phyloP scores from a whole-genome alignment of 495 filamentous ascomycete species.

The Xylaria scruposa region DNA sequence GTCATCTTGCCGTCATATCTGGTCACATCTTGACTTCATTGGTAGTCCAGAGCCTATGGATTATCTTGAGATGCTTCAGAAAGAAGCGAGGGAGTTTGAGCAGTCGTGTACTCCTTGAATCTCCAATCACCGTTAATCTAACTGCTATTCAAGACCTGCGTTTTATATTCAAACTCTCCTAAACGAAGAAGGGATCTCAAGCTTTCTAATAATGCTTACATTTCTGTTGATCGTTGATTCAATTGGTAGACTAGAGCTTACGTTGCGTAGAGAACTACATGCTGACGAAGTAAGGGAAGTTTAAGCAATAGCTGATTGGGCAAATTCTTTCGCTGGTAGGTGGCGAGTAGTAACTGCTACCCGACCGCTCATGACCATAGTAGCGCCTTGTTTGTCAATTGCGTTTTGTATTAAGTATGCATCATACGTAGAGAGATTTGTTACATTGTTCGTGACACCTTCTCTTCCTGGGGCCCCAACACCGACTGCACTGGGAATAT shows the following conservation, averaged over 20 bases:
- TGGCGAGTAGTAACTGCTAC: background rate
- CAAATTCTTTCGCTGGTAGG: background rate
- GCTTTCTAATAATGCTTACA: background rate
- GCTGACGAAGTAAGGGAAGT: background rate
- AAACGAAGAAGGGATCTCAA: background rate
- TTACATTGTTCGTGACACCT: too few relatives aligned
- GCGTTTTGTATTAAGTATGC: background rate
- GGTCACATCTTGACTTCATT: background rate
- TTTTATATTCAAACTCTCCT: background rate
- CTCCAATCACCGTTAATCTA: too few relatives aligned
- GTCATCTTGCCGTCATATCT: too few relatives aligned
- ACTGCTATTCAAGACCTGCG: too few relatives aligned
- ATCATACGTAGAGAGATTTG: background rate
- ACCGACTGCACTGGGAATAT: background rate
- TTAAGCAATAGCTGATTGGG: background rate
- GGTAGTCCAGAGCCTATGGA: background rate
- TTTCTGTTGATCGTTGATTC: background rate
- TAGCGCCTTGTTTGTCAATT: background rate
- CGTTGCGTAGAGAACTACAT: background rate
- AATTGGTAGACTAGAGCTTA: background rate
- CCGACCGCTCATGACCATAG: background rate
- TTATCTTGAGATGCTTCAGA: too few relatives aligned
- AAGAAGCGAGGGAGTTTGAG: too few relatives aligned
- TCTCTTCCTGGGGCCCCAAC: too few relatives aligned
- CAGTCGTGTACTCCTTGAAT: too few relatives aligned